Evolutionary conservation across 331 rosid genomes (phyloP).

Genomic region (Quercus tomentella): DNA sequence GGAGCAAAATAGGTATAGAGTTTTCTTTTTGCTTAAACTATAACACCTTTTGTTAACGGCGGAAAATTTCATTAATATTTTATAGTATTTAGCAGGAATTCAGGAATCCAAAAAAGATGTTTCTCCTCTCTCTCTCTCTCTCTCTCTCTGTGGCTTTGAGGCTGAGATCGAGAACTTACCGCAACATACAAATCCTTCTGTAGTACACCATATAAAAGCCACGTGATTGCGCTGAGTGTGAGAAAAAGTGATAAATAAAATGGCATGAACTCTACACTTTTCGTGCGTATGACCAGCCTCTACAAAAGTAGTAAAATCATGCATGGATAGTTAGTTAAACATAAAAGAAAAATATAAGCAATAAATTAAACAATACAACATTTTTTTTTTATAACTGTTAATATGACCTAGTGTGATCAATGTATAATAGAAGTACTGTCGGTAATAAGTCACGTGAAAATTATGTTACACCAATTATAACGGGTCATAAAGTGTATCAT

Average conservation of each 20-base stretch:
- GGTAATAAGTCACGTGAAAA: too few species aligned
- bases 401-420: too few species aligned
- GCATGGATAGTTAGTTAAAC: background rate
- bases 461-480: too few species aligned
- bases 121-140: background rate
- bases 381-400: background rate
- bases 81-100: background rate
- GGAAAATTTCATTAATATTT: background rate
- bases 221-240: slow-evolving; percentile 71
- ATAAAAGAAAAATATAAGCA: background rate
- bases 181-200: slow-evolving; percentile 74
- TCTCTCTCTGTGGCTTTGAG: too few species aligned
- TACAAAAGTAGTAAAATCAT: slow-evolving; percentile 16
- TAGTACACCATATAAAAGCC: slow-evolving; percentile 70
- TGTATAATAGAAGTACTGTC: too few species aligned
- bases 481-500: too few species aligned
- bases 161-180: slow-evolving; percentile 34
- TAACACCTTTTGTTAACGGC: background rate
- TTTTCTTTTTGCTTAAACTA: background rate
- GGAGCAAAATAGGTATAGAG: background rate
- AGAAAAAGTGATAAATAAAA: slow-evolving; percentile 70
- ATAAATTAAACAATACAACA: background rate
- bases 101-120: background rate
- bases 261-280: slow-evolving; percentile 96
- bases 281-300: slow-evolving; percentile 81